Evolutionary conservation across 179 eudicot genomes (phyloP), one percentile per base, ranked within the genome.

Genomic region (Drosera spatulata): DNA sequence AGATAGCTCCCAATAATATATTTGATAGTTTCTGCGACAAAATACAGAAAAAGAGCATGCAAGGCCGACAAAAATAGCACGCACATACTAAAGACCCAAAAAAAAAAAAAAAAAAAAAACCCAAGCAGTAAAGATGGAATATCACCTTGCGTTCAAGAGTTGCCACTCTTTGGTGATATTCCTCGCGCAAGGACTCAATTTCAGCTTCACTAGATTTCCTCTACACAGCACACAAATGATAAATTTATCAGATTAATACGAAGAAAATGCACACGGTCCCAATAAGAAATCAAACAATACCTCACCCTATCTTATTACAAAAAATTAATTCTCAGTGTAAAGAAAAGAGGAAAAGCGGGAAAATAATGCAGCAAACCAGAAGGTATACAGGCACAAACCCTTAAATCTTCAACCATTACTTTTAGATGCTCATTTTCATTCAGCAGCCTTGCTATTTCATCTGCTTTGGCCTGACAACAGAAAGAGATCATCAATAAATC

Each of bases 91-190:
- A 22, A 10, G 13, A 50, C 13, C 5, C 13, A 50, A 50, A 46
- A 4, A 60, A 39, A 2, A 10, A 15, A 1, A 41, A 2, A 55
- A 56, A 4, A 37, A 41, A 47, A 42, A 45, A 55, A 38, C 55
- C 6, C 38, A 61, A 61, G 56, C 42, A 48, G 70, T n/a, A 58
- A 59, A 45, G 11, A 42, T 59, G 50, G 12, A 50, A 50, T 55
- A 15, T 54, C 74, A 94, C 97, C 99, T 90, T 94, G 67, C 99
- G 81, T 76, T 94, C 99, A 70, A 94, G 91, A 75, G 82, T 66
- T 66, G 94, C 75, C 51, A 94, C 95, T 71, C 85, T 83, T 73
- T 94, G 99, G 71, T 90, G 97, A 75, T 87, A 94, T 73, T 94
- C 99, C 73, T 94, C 99, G 46, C 96, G 86, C 50, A 94, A 73